Percentiles rank a stretch among this genome's conserved stretches.
Evolutionary conservation across 2,329 filamentous ascomycete genomes (phyloP).

Genomic region (Ophiostoma fasciatum): DNA sequence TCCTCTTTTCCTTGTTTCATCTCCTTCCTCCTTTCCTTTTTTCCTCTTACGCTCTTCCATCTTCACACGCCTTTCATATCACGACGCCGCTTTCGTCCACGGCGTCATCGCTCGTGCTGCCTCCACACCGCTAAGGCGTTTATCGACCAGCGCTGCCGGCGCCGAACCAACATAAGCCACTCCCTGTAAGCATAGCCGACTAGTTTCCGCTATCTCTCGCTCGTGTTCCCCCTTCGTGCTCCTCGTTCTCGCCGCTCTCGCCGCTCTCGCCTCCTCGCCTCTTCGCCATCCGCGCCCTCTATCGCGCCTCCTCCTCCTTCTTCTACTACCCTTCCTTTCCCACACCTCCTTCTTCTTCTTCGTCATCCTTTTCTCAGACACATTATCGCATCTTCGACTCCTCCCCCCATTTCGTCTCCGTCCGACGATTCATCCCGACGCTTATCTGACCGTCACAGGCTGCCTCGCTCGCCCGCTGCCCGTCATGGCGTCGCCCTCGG

Average conservation of each 20-base stretch:
- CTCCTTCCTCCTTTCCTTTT: not conserved
- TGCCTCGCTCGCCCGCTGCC: not conserved
- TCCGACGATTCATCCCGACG: not conserved
- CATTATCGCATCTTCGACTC: not conserved
- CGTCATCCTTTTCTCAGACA: not conserved
- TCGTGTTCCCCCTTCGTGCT: not conserved
- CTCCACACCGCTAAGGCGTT: too few species aligned
- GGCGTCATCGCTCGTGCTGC: too few species aligned
- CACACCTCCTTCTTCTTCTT: too few species aligned
- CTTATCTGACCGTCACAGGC: not conserved
- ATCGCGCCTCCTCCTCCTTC: not conserved
- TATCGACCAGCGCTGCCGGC: too few species aligned
- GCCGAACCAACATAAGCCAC: too few species aligned
- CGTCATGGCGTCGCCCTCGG: slow-evolving; percentile 20
- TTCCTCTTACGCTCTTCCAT: not conserved
- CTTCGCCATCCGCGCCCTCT: not conserved
- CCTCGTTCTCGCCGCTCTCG: not conserved
- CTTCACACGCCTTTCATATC: too few species aligned
- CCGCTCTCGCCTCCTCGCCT: not conserved
- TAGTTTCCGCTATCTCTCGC: not conserved
- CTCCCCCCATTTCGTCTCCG: too few species aligned
- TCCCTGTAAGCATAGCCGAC: not conserved
- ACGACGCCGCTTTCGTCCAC: too few species aligned
- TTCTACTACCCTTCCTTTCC: not conserved
- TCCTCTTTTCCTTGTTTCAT: not conserved